Evolutionary conservation across 2,329 filamentous ascomycete genomes (phyloP).

Genomic region (Arthrobotrys musiformis): DNA sequence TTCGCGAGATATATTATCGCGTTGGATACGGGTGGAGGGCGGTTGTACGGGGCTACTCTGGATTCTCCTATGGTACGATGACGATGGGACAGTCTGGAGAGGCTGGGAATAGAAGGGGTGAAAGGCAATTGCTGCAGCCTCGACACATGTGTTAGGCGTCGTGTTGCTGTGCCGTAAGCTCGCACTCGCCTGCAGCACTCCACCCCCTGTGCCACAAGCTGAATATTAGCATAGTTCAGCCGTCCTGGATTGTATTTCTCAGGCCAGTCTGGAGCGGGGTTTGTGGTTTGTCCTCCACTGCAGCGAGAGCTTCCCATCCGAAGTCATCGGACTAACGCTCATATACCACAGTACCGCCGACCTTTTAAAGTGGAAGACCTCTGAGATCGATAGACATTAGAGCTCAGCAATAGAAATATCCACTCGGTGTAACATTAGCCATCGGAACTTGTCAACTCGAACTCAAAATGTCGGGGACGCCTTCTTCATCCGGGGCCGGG

Average conservation of each 20-base stretch:
- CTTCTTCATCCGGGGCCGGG: neutral
- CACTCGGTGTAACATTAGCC: no score
- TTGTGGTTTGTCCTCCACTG: neutral
- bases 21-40: no score
- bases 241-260: neutral
- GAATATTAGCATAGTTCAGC: neutral
- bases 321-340: neutral
- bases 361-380: neutral
- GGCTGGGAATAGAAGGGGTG: neutral
- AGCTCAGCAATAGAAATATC: no score
- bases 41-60: no score
- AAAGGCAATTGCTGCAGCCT: no score
- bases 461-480: neutral
- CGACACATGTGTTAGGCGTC: no score
- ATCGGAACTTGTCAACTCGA: no score
- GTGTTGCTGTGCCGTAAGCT: no score
- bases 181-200: neutral
- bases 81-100: no score
- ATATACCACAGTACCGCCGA: neutral
- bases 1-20: no score
- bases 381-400: no score
- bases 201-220: neutral
- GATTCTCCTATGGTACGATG: no score
- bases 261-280: neutral
- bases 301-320: neutral